These are phyloP conservation scores for Colletotrichum sp. DNA, from an alignment of 2,329 filamentous ascomycete species.

Conservation along the genomic window DNA sequence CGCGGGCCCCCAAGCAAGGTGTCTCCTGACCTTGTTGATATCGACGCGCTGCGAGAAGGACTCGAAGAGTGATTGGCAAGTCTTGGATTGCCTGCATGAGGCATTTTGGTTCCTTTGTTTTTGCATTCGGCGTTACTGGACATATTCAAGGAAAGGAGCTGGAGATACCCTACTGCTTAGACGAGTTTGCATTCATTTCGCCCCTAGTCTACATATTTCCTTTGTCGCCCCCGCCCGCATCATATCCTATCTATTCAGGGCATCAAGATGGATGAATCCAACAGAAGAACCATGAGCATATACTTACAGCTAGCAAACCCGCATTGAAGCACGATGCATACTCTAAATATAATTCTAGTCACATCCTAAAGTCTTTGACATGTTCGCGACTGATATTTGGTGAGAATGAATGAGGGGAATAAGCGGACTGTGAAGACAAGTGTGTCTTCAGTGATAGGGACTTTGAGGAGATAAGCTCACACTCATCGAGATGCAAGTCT, in stretches of 20 bases:
- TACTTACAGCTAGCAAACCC: background rate
- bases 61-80: slow-evolving; percentile 42
- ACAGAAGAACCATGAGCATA: background rate
- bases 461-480: background rate
- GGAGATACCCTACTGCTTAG: slow-evolving; percentile 14
- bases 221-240: background rate
- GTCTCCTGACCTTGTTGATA: slow-evolving; percentile 62
- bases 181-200: background rate
- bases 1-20: slow-evolving; percentile 61
- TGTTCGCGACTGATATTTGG: background rate
- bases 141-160: slow-evolving; percentile 8
- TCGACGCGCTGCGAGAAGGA: slow-evolving; percentile 64
- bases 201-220: background rate
- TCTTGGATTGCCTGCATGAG: background rate
- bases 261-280: background rate
- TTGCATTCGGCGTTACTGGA: background rate
- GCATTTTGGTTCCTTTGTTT: background rate
- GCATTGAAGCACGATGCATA: background rate
- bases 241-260: background rate
- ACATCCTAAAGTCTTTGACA: background rate
- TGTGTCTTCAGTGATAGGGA: background rate
- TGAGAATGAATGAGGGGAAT: background rate
- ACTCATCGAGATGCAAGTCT: background rate
- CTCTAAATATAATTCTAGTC: slow-evolving; percentile 5
- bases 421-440: background rate